Evolutionary conservation across 75 land plant genomes (phyloP).

Genomic region (Picea glauca): DNA sequence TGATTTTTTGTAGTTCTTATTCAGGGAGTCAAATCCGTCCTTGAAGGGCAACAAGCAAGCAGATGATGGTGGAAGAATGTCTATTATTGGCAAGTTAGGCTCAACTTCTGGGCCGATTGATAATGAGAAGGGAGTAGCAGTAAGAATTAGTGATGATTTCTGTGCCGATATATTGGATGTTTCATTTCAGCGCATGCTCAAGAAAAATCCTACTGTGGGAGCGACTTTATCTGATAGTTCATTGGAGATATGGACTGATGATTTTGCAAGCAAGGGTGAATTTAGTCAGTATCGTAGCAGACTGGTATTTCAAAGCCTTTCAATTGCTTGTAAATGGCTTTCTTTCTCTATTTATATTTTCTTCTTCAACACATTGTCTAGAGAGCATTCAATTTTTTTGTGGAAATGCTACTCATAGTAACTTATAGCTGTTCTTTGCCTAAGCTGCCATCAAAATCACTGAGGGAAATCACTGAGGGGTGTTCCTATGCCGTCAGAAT

Average conservation of each 20-base stretch:
- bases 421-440: no score
- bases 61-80: conserved; percentile 15
- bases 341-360: not conserved
- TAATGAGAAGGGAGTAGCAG: conserved; percentile 34
- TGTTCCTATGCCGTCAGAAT: no score
- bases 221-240: conserved; percentile 17
- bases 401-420: no score
- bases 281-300: conserved; percentile 84
- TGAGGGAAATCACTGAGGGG: no score
- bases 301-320: conserved; percentile 46
- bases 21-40: conserved; percentile 41
- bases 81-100: not conserved
- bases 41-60: conserved; percentile 25
- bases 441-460: no score
- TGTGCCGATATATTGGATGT: conserved; percentile 56
- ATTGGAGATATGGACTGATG: conserved; percentile 72
- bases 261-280: conserved; percentile 63
- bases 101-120: conserved; percentile 19
- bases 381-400: no score
- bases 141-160: conserved; percentile 41
- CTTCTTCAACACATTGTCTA: not conserved
- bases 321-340: not conserved
- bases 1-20: conserved; percentile 31
- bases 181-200: conserved; percentile 68
- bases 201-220: conserved; percentile 31